Percentiles rank a stretch among this genome's conserved stretches.
Evolutionary conservation across 139 green algal genomes (phyloP).

Genomic region (Ostreobium quekettii): DNA sequence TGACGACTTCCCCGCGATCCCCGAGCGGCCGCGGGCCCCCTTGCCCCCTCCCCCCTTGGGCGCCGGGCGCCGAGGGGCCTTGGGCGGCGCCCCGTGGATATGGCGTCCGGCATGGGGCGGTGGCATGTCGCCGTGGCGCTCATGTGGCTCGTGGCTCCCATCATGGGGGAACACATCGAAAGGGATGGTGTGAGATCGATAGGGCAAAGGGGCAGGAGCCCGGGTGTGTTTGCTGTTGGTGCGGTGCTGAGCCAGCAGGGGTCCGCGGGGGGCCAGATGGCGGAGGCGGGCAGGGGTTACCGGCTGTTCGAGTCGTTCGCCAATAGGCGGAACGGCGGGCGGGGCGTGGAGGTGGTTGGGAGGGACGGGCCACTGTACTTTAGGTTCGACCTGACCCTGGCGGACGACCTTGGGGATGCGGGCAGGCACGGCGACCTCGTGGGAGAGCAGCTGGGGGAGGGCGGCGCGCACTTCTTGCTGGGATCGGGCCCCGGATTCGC

Average conservation of each 20-base stretch:
- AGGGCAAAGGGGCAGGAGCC: too few species aligned
- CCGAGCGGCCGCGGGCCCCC: too few species aligned
- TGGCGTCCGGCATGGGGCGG: too few species aligned
- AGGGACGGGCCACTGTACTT: background rate
- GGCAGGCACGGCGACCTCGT: background rate
- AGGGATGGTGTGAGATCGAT: too few species aligned
- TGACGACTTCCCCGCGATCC: too few species aligned
- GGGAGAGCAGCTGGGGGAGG: background rate
- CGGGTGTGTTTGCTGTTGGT: constrained; percentile 18
- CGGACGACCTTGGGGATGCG: background rate
- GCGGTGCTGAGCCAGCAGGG: constrained; percentile 9
- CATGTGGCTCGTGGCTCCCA: too few species aligned
- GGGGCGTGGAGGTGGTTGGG: background rate
- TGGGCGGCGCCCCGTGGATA: too few species aligned
- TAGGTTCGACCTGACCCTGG: constrained; percentile 6
- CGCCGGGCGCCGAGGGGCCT: too few species aligned
- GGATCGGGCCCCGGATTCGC: constrained; percentile 6
- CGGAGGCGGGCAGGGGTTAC: constrained; percentile 7
- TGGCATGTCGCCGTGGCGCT: too few species aligned
- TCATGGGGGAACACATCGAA: too few species aligned
- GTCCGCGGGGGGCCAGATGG: background rate
- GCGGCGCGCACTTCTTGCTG: constrained; percentile 7
- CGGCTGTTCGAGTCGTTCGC: background rate
- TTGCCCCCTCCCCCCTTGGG: too few species aligned
- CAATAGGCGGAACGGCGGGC: background rate